Evolutionary conservation across 2,329 filamentous ascomycete species (phyloP).

Genomic region (Penicillium sp.): DNA sequence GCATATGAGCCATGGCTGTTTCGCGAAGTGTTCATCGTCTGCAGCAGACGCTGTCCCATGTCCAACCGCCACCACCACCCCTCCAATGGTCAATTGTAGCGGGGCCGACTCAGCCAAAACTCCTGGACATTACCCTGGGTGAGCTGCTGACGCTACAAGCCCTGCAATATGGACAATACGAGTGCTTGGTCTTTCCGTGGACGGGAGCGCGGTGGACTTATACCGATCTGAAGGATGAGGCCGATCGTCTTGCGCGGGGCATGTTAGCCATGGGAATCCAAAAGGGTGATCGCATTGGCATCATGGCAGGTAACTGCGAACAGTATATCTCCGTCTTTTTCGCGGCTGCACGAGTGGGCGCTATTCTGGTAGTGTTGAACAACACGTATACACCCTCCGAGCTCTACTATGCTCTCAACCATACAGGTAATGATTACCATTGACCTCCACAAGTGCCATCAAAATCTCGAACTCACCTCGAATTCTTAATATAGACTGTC

Average conservation of each 20-base stretch:
- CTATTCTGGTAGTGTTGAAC: constrained; percentile 75
- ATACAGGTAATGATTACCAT: constrained; percentile 60
- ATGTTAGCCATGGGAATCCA: constrained; percentile 68
- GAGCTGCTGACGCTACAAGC: constrained; percentile 74
- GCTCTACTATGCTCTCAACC: constrained; percentile 70
- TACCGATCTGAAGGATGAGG: constrained; percentile 65
- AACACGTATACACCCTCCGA: constrained; percentile 79
- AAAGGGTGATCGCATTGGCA: constrained; percentile 70
- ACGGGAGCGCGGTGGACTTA: constrained; percentile 75
- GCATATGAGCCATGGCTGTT: constrained; percentile 27
- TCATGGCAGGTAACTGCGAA: constrained; percentile 69
- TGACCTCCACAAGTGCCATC: too few species aligned
- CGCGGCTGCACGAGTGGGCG: constrained; percentile 67
- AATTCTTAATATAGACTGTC: constrained; percentile 58
- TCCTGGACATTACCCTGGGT: constrained; percentile 72
- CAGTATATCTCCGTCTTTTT: constrained; percentile 71
- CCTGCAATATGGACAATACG: constrained; percentile 64
- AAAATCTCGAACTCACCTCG: not conserved
- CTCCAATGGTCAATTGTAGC: constrained; percentile 61
- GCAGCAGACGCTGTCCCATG: constrained; percentile 37
- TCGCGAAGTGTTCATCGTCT: constrained; percentile 34
- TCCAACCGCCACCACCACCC: constrained; percentile 23
- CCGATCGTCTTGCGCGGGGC: constrained; percentile 65
- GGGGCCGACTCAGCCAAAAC: constrained; percentile 68
- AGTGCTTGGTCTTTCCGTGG: constrained; percentile 76